These are phyloP conservation scores for Tylopilus orsonianus DNA, from an alignment of 1,284 basidiomycete species.

Conservation along the genomic window DNA sequence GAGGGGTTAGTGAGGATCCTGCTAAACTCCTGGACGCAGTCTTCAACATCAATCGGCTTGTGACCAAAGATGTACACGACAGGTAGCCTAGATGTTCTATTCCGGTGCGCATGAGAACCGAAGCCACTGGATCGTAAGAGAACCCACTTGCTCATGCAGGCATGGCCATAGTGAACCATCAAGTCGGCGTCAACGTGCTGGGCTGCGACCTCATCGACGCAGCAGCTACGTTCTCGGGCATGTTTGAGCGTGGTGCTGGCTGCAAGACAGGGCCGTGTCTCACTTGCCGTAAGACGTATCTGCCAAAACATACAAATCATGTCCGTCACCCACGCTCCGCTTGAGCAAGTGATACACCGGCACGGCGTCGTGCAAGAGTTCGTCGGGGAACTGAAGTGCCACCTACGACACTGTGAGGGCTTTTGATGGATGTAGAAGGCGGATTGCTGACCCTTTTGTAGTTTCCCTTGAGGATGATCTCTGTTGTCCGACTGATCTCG, in stretches of 20 bases:
- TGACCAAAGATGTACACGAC: conserved; percentile 86
- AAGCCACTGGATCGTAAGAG: neutral
- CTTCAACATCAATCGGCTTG: conserved; percentile 51
- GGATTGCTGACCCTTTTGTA: conserved; percentile 57
- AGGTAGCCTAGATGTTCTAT: conserved; percentile 75
- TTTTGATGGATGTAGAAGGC: neutral
- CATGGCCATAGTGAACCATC: conserved; percentile 95
- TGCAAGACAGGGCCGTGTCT: conserved; percentile 23
- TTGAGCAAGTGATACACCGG: conserved; percentile 81
- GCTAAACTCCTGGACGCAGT: conserved; percentile 49
- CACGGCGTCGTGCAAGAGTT: conserved; percentile 85
- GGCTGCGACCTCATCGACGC: conserved; percentile 95
- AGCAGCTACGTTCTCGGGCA: conserved; percentile 63
- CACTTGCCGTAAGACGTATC: conserved; percentile 97
- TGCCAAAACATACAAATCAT: conserved; percentile 86
- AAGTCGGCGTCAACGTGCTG: conserved; percentile 92
- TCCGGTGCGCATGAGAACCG: neutral
- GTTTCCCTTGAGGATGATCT: conserved; percentile 49
- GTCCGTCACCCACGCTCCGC: conserved; percentile 43
- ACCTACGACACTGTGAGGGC: conserved; percentile 47
- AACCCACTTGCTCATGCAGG: conserved; percentile 86
- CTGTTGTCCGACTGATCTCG: conserved; percentile 57
- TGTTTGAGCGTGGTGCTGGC: conserved; percentile 7
- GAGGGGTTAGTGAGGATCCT: conserved; percentile 30
- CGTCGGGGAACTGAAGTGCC: conserved; percentile 95